A percentile compares a stretch with the other conserved stretches of the same genome.
phyloP scores from a whole-genome alignment of 495 filamentous ascomycete genomes.

The Neurospora sp. region DNA sequence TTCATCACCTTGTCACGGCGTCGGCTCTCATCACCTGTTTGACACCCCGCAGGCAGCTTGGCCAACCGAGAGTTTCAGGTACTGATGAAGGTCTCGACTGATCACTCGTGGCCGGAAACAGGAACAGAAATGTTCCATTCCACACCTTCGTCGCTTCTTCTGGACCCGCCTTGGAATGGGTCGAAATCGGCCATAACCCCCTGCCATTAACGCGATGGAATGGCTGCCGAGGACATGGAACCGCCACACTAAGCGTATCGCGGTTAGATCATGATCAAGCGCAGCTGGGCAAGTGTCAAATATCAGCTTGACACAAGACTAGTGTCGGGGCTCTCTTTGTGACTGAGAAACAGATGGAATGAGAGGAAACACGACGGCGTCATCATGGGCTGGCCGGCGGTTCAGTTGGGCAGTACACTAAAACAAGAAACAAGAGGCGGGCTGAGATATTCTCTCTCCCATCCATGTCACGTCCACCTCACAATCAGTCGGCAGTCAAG shows the following conservation, averaged over 20 bases:
- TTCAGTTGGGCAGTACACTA: background rate
- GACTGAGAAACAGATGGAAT: background rate
- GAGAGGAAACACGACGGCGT: background rate
- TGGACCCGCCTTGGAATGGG: background rate
- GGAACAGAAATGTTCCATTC: background rate
- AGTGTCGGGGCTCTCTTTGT: background rate
- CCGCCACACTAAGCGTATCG: background rate
- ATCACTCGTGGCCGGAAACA: background rate
- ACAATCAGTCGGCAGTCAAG: background rate
- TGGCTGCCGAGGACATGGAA: background rate
- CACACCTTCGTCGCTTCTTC: background rate
- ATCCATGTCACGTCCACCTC: background rate
- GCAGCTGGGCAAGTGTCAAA: background rate
- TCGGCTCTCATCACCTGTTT: background rate
- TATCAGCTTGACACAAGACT: background rate
- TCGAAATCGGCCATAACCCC: background rate
- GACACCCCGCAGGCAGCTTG: background rate
- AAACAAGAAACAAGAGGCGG: background rate
- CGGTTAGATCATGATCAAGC: background rate
- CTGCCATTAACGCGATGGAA: background rate
- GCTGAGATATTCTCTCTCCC: background rate
- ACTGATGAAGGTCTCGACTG: background rate
- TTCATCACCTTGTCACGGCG: background rate
- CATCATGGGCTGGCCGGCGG: background rate
- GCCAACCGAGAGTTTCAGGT: background rate